These are phyloP conservation scores for Candida takata DNA, from an alignment of 805 yeast species.

Conservation along the genomic window DNA sequence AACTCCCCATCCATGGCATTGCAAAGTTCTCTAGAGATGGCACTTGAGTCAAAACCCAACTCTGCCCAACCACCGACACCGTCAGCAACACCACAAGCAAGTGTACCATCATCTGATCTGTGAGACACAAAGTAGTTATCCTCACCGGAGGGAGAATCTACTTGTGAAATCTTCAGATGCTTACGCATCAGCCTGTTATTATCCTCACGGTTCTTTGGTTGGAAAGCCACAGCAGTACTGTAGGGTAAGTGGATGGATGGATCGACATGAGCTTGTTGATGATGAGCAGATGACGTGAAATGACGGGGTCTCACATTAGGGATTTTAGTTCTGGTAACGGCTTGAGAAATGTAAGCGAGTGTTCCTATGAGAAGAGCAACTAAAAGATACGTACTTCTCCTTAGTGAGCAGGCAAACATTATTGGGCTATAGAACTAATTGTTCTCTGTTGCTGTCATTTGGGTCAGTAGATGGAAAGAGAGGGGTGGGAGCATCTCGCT, in stretches of 20 bases:
- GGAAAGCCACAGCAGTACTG: conserved; percentile 61
- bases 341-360: conserved; percentile 19
- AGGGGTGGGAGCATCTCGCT: no score
- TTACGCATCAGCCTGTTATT: conserved; percentile 31
- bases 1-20: conserved; percentile 37
- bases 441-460: no score
- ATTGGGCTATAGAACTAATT: no score
- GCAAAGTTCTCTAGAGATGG: conserved; percentile 77
- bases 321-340: conserved; percentile 2
- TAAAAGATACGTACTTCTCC: conserved; percentile 22
- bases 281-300: conserved; percentile 13
- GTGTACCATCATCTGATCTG: conserved; percentile 14
- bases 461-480: no score
- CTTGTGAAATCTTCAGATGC: conserved; percentile 22
- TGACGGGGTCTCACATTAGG: conserved; percentile 6
- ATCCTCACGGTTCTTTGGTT: conserved; percentile 63
- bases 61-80: conserved; percentile 99
- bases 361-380: conserved; percentile 10
- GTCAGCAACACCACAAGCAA: conserved; percentile 81
- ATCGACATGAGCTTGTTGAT: conserved; percentile 4
- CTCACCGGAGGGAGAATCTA: conserved; percentile 66
- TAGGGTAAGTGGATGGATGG: conserved; percentile 28
- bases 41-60: conserved; percentile 83
- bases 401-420: conserved; percentile 8
- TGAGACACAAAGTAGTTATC: conserved; percentile 57